Conservation (phyloP, 169 alveolate genomes). For the Plasmodium vivax region DNA sequence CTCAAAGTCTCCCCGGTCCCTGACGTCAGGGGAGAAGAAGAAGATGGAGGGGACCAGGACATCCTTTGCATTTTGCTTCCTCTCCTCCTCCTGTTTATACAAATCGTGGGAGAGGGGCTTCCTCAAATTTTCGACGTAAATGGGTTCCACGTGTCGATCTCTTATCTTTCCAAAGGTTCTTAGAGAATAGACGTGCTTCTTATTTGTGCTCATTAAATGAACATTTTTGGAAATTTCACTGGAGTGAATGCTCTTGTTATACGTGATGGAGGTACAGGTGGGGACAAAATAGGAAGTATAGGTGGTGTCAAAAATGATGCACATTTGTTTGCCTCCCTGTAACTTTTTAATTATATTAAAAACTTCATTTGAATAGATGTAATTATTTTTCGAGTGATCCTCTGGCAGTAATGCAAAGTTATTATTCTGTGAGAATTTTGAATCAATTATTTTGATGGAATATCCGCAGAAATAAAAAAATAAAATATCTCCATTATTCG, state of each 20-base stretch:
- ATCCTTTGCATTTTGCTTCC: background rate
- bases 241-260: slow-evolving; percentile 37
- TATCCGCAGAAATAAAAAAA: slow-evolving; percentile 69
- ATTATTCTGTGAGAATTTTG: slow-evolving; percentile 43
- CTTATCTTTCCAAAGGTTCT: slow-evolving; percentile 49
- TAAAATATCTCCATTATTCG: slow-evolving; percentile 66
- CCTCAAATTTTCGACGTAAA: slow-evolving; percentile 43
- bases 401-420: slow-evolving; percentile 73
- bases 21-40: slow-evolving; percentile 63
- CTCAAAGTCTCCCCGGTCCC: slow-evolving; percentile 52
- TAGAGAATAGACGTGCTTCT: slow-evolving; percentile 24
- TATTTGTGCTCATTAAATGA: background rate
- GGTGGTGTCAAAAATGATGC: slow-evolving; percentile 65
- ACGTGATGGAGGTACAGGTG: slow-evolving; percentile 23
- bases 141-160: slow-evolving; percentile 52
- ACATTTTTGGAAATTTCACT: slow-evolving; percentile 49
- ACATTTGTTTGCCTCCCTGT: slow-evolving; percentile 66
- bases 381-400: slow-evolving; percentile 59
- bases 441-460: slow-evolving; percentile 62
- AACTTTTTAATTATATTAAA: slow-evolving; percentile 56
- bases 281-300: slow-evolving; percentile 68
- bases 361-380: slow-evolving; percentile 69
- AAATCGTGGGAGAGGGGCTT: slow-evolving; percentile 17
- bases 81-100: slow-evolving; percentile 5
- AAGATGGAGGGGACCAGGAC: slow-evolving; percentile 45